phyloP scores from a whole-genome alignment of 1,284 basidiomycete genomes.

The Papiliotrema laurentii region DNA sequence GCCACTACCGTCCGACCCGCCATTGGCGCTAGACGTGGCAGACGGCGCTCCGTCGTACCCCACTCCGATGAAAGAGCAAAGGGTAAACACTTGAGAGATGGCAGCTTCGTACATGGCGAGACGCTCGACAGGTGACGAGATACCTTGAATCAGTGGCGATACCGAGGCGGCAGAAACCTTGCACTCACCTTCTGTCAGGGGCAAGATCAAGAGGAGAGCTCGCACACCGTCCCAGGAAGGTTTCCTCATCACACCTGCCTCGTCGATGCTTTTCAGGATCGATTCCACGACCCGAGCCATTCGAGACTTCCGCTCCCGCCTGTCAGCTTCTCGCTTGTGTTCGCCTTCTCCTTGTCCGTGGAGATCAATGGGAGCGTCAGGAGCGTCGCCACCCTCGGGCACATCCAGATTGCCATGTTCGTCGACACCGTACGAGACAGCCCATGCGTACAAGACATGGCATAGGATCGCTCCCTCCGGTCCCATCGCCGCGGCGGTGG shows the following conservation, averaged over 20 bases:
- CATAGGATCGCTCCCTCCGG: conserved; percentile 50
- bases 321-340: conserved; percentile 43
- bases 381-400: conserved; percentile 27
- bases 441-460: conserved; percentile 69
- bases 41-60: conserved; percentile 54
- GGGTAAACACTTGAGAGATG: conserved; percentile 62
- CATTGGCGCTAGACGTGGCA: conserved; percentile 21
- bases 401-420: conserved; percentile 58
- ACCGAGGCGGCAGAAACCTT: no score
- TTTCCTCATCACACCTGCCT: conserved; percentile 68
- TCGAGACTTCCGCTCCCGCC: conserved; percentile 47
- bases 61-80: conserved; percentile 59
- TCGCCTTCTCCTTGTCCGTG: conserved; percentile 23
- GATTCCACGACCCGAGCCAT: conserved; percentile 63
- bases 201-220: conserved; percentile 67
- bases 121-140: conserved; percentile 55
- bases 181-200: conserved; percentile 74
- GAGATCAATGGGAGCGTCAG: conserved; percentile 17
- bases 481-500: conserved; percentile 57
- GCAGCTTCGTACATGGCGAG: conserved; percentile 60
- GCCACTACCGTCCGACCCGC: conserved; percentile 50
- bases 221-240: conserved; percentile 81
- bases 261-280: conserved; percentile 70
- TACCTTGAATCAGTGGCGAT: conserved; percentile 49
- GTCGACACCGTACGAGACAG: conserved; percentile 75